Evolutionary conservation across 2,329 filamentous ascomycete genomes (phyloP), one percentile per base, ranked within the genome.

Genomic region (Diaporthe sp.): DNA sequence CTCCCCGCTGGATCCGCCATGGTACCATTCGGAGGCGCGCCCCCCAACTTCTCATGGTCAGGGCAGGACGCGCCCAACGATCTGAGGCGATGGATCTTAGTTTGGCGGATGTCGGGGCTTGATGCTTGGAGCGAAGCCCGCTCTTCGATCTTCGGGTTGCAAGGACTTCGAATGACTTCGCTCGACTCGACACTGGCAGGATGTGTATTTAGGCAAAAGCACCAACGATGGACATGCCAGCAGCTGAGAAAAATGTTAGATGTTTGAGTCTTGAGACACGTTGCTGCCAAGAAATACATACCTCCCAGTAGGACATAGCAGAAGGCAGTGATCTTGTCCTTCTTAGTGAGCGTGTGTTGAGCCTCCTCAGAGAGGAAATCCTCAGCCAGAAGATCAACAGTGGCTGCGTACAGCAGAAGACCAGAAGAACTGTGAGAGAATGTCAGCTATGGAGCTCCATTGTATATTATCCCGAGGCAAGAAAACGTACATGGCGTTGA

Each of bases 291-390:
- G 5, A 61, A 9, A 22, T 22, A 77, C 82, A 81, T 80, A 89
- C 88, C 88, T 84, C 88, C 88, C 3, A 86, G 78, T 45, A 89
- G 82, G 19, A 90, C 85, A 77, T 80, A 89, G 71, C 78, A 76
- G 79, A 92, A 90, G 0, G 90, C 90, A 2, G 80, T 77, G 40
- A 86, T 88, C 83, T 89, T 90, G 71, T 88, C 85, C 77, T 85
- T 88, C 78, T 84, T 87, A 4, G 82, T 87, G 85, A 92, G 82
- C 2, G 84, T 80, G n/a, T 82, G 80, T 67, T 85, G 82, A 0
- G 87, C 87, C 78, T 90, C 88, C 70, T 90, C 89, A 0, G 90
- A 92, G 25, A 93, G 83, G 82, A 93, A 93, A 79, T 93, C 91
- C 78, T 92, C 90, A 6, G 90, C 90, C 47, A 93, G 82, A 40